phyloP scores from a whole-genome alignment of 352 stramenopile genomes.

The Pythium aphanidermatum region DNA sequence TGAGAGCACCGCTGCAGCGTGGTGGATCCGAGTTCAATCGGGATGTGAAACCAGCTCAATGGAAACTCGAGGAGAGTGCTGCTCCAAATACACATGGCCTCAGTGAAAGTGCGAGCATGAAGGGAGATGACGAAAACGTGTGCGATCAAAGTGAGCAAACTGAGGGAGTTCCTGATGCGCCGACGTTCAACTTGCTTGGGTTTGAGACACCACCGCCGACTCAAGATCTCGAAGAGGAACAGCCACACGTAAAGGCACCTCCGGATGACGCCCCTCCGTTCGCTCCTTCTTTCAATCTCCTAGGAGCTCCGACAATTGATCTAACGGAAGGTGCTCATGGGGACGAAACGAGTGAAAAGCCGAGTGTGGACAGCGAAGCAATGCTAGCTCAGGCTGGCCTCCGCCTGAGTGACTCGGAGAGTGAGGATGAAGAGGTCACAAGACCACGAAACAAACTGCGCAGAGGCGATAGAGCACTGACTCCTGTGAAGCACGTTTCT shows the following conservation, averaged over 20 bases:
- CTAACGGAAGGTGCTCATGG: conserved; percentile 12
- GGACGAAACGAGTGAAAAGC: neutral
- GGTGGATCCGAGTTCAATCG: neutral
- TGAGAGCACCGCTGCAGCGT: neutral
- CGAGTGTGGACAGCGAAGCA: conserved; percentile 1
- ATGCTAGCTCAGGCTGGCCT: conserved; percentile 41
- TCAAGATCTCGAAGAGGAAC: neutral
- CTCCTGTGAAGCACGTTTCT: neutral
- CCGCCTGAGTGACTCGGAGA: conserved; percentile 45
- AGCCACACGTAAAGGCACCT: no score
- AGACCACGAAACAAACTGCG: conserved; percentile 12
- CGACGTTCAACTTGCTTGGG: conserved; percentile 13
- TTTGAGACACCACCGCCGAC: neutral
- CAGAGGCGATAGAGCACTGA: no score
- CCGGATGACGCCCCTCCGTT: no score
- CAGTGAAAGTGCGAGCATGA: no score
- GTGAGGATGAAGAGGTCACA: conserved; percentile 17
- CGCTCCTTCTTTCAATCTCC: neutral
- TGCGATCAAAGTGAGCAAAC: neutral
- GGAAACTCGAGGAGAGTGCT: no score
- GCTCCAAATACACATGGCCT: no score
- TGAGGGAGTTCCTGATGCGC: conserved; percentile 10
- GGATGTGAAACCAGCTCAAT: conserved; percentile 1
- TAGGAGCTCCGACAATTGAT: conserved; percentile 2
- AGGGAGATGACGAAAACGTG: neutral